phyloP scores from a whole-genome alignment of 2,329 filamentous ascomycete species.

The Fusarium sp. region DNA sequence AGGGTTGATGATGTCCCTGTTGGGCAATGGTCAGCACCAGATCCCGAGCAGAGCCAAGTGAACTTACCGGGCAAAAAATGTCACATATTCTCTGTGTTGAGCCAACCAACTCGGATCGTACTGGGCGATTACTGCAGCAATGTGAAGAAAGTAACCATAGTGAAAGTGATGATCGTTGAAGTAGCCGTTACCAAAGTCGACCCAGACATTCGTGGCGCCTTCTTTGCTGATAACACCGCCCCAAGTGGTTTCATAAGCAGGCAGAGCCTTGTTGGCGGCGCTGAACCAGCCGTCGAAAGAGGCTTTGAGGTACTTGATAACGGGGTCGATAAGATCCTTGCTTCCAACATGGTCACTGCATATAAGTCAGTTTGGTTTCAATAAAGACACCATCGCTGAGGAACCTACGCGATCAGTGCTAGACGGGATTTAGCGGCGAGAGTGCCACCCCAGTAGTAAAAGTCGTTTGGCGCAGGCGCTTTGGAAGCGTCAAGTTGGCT shows the following conservation, averaged over 20 bases:
- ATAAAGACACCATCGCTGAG: accelerated
- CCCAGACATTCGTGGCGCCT: not conserved
- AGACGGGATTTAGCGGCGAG: not conserved
- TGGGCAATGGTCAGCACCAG: not conserved
- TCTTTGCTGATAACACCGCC: not conserved
- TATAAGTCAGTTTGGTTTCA: not conserved
- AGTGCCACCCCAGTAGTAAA: not conserved
- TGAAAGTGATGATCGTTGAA: not conserved
- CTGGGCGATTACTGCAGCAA: not conserved
- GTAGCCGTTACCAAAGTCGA: not conserved
- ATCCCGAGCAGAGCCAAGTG: accelerated
- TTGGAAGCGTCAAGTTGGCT: not conserved
- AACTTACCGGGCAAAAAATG: not conserved
- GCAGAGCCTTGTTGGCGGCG: not conserved
- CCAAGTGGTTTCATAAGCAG: not conserved
- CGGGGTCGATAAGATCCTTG: not conserved
- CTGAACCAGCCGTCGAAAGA: not conserved
- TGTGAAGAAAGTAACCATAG: not conserved
- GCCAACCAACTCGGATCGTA: not conserved
- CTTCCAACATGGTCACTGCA: not conserved
- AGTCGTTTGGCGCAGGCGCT: not conserved
- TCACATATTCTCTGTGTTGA: not conserved
- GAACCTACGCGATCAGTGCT: not conserved
- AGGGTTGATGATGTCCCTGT: not conserved
- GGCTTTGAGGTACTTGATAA: not conserved